A percentile compares a stretch with the other conserved stretches of the same genome.
Conservation (phyloP, 345 rosid genomes). For the Tarenaya hassleriana region DNA sequence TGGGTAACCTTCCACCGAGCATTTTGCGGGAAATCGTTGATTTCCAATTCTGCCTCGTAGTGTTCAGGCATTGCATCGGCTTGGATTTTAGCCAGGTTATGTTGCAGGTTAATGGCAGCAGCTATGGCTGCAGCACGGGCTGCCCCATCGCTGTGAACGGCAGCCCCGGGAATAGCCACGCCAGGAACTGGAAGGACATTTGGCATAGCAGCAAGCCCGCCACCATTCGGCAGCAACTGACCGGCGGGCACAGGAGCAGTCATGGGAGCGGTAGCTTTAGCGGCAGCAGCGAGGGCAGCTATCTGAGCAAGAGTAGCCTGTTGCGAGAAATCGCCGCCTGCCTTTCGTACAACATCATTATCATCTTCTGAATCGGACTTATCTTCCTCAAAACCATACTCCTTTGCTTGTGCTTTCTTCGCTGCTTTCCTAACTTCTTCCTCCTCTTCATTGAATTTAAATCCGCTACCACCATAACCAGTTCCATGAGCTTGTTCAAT, state of each 20-base stretch:
- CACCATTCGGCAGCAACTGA: constrained; percentile 43
- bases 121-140: constrained; percentile 88
- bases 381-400: constrained; percentile 95
- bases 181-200: constrained; percentile 41
- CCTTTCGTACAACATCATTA: constrained; percentile 82
- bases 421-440: constrained; percentile 92
- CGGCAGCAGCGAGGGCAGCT: constrained; percentile 64
- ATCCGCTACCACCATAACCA: constrained; percentile 97
- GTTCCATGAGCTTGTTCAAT: constrained; percentile 96
- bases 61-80: constrained; percentile 97
- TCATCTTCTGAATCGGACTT: constrained; percentile 95
- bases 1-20: constrained; percentile 99
- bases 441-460: constrained; percentile 95
- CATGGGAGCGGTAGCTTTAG: constrained; percentile 23
- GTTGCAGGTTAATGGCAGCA: constrained; percentile 83
- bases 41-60: constrained; percentile 93
- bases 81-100: constrained; percentile 89
- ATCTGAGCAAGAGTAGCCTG: constrained; percentile 70
- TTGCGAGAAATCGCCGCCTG: constrained; percentile 68
- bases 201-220: constrained; percentile 37
- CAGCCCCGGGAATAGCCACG: constrained; percentile 31
- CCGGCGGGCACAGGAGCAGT: constrained; percentile 31
- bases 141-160: constrained; percentile 53
- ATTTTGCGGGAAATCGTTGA: constrained; percentile 92
- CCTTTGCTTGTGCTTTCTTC: constrained; percentile 92